Base-by-base conservation (phyloP, 2,329 filamentous ascomycete species). In the Talaromyces sp. region DNA sequence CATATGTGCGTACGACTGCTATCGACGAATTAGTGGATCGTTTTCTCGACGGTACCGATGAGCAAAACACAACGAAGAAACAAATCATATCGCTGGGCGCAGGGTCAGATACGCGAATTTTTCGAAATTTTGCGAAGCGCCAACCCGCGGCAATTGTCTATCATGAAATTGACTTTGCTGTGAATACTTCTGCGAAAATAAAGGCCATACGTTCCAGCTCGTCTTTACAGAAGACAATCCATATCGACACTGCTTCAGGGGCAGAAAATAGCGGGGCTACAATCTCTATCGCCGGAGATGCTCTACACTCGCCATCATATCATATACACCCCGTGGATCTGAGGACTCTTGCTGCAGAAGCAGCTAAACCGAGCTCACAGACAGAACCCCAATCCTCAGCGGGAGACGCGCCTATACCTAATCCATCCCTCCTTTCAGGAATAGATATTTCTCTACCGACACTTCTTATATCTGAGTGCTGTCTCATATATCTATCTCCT, bases 71-170 rank as follows among this genome's bases (percentile, higher is more conserved):
- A 52, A 65, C 58, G 9, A 69, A 67, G 62, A 76, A 77, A 72
- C 95, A 99, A 72, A 91, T 99, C 62, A 83, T 99, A 63, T 97
- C 93, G 0, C 83, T 99, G 0, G 95, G 95, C 31, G 93, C 95
- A 17, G 95, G 95, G 26, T 96, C 93, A 11, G 95, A 99, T 72
- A 98, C 95, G 7, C 85, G 95, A 17, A 89, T 87, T 62, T 92
- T 97, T 70, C 87, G 91, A 21, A 78, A 97, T 0, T 82, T 90
- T 62, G 75, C 84, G 9, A 66, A 66, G 4, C 62, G 65, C 9
- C 72, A 77, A 17, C 72, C 78, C 58, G 73, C 75, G 0, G 68
- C 77, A 29, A 61, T 96, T 19, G 73, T 89, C 61, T 99, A 98
- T 73, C 93, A 98, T 73, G 95, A 99, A 74, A 80, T 99, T 60